These are phyloP conservation scores for Trichoderma lentiforme DNA, from an alignment of 2,329 filamentous ascomycete species.

Conservation along the genomic window DNA sequence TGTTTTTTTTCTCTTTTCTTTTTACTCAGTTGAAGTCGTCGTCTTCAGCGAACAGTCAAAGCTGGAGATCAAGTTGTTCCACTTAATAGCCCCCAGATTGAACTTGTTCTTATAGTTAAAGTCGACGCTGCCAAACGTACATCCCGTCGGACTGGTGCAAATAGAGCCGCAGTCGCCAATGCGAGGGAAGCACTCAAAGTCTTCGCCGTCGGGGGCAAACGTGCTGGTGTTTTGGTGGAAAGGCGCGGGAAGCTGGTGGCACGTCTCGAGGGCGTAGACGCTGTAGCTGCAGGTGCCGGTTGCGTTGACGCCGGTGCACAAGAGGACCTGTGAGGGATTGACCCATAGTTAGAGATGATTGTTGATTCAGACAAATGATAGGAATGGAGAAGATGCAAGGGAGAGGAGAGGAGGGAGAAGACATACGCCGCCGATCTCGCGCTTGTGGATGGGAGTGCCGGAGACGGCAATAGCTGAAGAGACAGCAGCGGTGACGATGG, in stretches of 20 bases:
- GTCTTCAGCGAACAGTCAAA: slow-evolving; percentile 31
- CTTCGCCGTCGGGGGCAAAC: slow-evolving; percentile 49
- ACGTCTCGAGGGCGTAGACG: slow-evolving; percentile 41
- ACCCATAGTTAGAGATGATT: not conserved
- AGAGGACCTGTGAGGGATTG: slow-evolving; percentile 38
- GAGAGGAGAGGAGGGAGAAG: not conserved
- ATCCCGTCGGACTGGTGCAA: slow-evolving; percentile 51
- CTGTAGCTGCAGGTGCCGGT: slow-evolving; percentile 46
- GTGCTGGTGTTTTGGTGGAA: slow-evolving; percentile 44
- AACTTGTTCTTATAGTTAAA: slow-evolving; percentile 46
- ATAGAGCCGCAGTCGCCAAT: slow-evolving; percentile 39
- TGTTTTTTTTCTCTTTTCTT: not conserved
- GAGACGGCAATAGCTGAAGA: slow-evolving; percentile 25
- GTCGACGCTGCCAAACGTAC: slow-evolving; percentile 48
- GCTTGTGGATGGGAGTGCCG: slow-evolving; percentile 37
- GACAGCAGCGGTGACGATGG: slow-evolving; percentile 22
- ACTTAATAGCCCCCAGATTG: slow-evolving; percentile 44
- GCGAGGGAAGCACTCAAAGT: slow-evolving; percentile 48
- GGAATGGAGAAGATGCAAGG: not conserved
- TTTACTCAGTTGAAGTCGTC: not conserved
- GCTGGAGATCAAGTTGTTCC: slow-evolving; percentile 40
- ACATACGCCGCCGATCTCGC: slow-evolving; percentile 48
- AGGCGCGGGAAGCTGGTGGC: slow-evolving; percentile 43
- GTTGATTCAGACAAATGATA: not conserved
- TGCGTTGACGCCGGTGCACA: slow-evolving; percentile 50